Base-by-base conservation (phyloP, 2,329 filamentous ascomycete genomes). In the Beauveria bassiana region DNA sequence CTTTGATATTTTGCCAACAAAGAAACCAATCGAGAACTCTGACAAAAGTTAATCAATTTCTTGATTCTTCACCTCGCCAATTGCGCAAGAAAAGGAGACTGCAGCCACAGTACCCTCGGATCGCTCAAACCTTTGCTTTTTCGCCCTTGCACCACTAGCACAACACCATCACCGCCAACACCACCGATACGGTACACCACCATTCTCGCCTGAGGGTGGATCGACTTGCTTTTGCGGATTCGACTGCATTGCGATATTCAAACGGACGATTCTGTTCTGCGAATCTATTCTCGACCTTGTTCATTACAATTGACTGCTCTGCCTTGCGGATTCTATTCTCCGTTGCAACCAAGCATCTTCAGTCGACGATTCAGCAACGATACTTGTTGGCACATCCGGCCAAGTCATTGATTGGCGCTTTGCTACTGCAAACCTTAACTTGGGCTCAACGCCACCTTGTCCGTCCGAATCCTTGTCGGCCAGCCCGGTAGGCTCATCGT, bases 391-490 rank as follows among this genome's bases (percentile, higher is more conserved):
- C 52, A 28, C 10, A 7, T 45, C 52, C 24, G 8, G 22, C 24
- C 10, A 22, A n/a, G 24, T 28, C 47, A 16, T 31, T n/a, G 14
- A 46, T 20, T 46, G 43, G 45, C 45, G 45, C 31, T 34, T 47
- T 26, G 47, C 14, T 28, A 20, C 20, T 26, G n/a, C 20, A 54
- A 54, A 42, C 22, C 26, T 24, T 42, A 42, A 42, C 51, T 38
- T 54, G 5, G 47, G 47, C 20, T n/a, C 38, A 7, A 18, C 51
- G 14, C 38, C 6, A 18, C 24, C 50, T 34, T 43, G 28, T 49
- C 54, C 43, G 43, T 57, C 26, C 24, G 43, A 57, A 57, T 47
- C 54, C 54, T 43, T 38, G 43, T 57, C 54, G 54, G 54, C 12
- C 28, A 24, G 43, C 43, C 54, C 43, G 54, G 52, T 54, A 43